These are phyloP conservation scores for Solanum infundibuliforme DNA, from an alignment of 257 asterid species.

Conservation along the genomic window DNA sequence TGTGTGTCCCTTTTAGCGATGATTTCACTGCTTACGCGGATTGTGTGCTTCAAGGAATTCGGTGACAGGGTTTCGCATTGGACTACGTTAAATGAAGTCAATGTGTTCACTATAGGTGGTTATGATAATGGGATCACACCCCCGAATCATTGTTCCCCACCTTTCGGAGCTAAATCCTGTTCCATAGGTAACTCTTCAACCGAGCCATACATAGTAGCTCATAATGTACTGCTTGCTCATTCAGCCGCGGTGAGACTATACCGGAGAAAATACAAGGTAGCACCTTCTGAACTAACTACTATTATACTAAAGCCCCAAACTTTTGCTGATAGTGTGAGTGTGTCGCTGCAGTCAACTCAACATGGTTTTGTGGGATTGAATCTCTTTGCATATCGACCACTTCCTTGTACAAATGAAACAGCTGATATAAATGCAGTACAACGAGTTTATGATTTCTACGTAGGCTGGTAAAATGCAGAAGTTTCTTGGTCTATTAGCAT, in stretches of 20 bases:
- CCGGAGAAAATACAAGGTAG: slow-evolving; percentile 35
- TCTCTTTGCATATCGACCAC: slow-evolving; percentile 20
- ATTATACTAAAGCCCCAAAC: background rate
- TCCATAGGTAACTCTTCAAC: slow-evolving; percentile 25
- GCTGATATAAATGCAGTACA: slow-evolving; percentile 41
- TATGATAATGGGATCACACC: slow-evolving; percentile 28
- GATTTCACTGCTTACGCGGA: slow-evolving; percentile 43
- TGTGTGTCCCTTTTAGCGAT: slow-evolving; percentile 21
- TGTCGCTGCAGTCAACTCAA: slow-evolving; percentile 36
- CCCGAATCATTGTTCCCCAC: slow-evolving; percentile 38
- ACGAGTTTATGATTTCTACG: slow-evolving; percentile 26
- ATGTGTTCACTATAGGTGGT: slow-evolving; percentile 33
- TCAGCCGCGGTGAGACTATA: slow-evolving; percentile 26
- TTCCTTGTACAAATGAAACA: slow-evolving; percentile 27
- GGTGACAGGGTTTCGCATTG: slow-evolving; percentile 50
- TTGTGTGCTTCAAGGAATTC: slow-evolving; percentile 47
- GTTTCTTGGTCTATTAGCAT: background rate
- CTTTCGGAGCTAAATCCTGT: slow-evolving; percentile 1
- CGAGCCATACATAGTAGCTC: slow-evolving; percentile 40
- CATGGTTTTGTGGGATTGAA: slow-evolving; percentile 47
- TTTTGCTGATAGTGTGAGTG: background rate
- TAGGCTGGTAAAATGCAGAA: slow-evolving; percentile 40
- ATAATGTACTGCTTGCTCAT: slow-evolving; percentile 42
- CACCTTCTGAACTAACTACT: background rate
- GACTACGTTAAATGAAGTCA: slow-evolving; percentile 53